Evolutionary conservation across 208 protist species (phyloP).

Genomic region (Leishmania tropica): DNA sequence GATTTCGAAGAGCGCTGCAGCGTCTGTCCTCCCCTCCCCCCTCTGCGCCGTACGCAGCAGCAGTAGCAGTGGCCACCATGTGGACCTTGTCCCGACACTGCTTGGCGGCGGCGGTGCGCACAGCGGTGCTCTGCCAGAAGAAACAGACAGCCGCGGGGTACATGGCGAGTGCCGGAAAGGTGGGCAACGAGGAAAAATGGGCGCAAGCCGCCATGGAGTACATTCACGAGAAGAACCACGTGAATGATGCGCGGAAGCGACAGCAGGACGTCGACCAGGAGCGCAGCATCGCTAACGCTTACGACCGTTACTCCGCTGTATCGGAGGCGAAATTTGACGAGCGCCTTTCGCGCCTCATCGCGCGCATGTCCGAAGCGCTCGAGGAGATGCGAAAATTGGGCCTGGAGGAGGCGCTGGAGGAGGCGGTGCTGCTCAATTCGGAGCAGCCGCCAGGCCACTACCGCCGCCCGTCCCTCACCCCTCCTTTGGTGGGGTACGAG

Average conservation of each 20-base stretch:
- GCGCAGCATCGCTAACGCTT: conserved; percentile 60
- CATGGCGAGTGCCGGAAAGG: conserved; percentile 72
- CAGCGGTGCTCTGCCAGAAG: conserved; percentile 41
- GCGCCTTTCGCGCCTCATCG: conserved; percentile 48
- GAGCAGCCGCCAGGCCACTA: conserved; percentile 76
- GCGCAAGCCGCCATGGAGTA: conserved; percentile 89
- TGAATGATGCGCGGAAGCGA: conserved; percentile 80
- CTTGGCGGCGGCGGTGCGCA: conserved; percentile 9
- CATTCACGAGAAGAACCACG: conserved; percentile 86
- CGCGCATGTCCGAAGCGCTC: conserved; percentile 75
- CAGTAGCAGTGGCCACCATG: conserved; percentile 3
- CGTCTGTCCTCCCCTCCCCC: neutral
- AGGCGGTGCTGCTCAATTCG: conserved; percentile 72
- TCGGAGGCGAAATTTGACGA: conserved; percentile 53
- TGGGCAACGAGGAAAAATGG: conserved; percentile 88
- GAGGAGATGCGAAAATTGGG: conserved; percentile 62
- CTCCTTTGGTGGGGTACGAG: conserved; percentile 80
- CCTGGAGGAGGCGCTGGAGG: conserved; percentile 51
- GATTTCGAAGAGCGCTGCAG: neutral
- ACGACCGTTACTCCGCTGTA: conserved; percentile 69
- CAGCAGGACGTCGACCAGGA: conserved; percentile 79
- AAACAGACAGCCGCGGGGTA: conserved; percentile 79
- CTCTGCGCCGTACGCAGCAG: neutral
- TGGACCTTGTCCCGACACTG: conserved; percentile 17
- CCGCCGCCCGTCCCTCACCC: conserved; percentile 77